phyloP scores from a whole-genome alignment of 176 grass and related monocot species.

The Triticum aestivum region IWGSC_CS_RefSeq_v2.1 NC_057814.1:469697005-469697504 shows the following conservation, averaged over 20 bases:
- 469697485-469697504: slow-evolving; percentile 68
- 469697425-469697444: slow-evolving; percentile 53
- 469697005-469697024: not conserved
- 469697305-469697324: not conserved
- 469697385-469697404: slow-evolving; percentile 32
- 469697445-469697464: slow-evolving; percentile 50
- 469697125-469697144: not conserved
- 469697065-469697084: not conserved
- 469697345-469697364: not conserved
- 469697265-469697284: slow-evolving; percentile 47
- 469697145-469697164: not conserved
- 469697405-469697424: slow-evolving; percentile 71
- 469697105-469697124: not conserved
- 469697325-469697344: slow-evolving; percentile 22
- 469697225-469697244: not conserved
- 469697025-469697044: not conserved
- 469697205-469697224: not conserved
- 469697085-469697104: slow-evolving; percentile 10
- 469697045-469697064: not conserved
- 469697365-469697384: slow-evolving; percentile 21
- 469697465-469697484: slow-evolving; percentile 57
- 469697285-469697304: slow-evolving; percentile 29
- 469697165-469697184: not conserved
- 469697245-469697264: slow-evolving; percentile 28
- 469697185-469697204: slow-evolving; percentile 36